phyloP scores from a whole-genome alignment of 73 alveolate species.

The Symbiodinium natans region DNA sequence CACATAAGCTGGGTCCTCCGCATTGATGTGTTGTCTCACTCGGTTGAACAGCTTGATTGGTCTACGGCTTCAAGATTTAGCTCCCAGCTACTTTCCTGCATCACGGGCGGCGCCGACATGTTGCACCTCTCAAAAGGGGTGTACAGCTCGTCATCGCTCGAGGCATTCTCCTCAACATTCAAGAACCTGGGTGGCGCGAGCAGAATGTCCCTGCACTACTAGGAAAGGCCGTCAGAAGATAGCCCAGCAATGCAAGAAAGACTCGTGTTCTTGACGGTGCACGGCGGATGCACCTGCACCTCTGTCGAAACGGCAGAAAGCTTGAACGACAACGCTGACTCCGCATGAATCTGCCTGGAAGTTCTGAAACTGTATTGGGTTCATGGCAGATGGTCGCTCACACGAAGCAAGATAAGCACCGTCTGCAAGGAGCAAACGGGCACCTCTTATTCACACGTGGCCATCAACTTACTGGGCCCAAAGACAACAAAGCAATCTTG shows the following conservation, averaged over 20 bases:
- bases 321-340: not conserved
- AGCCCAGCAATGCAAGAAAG: not conserved
- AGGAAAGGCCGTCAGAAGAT: too few species aligned
- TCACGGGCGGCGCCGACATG: slow-evolving; percentile 82
- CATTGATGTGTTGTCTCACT: not conserved
- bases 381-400: slow-evolving; percentile 38
- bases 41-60: not conserved
- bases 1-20: slow-evolving; percentile 72
- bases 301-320: not conserved
- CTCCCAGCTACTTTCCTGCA: slow-evolving; percentile 50
- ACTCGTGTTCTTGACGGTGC: slow-evolving; percentile 84
- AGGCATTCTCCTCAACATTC: slow-evolving; percentile 67
- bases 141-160: slow-evolving; percentile 79
- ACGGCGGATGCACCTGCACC: slow-evolving; percentile 83
- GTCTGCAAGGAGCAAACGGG: not conserved
- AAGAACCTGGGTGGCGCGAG: slow-evolving; percentile 46
- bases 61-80: not conserved
- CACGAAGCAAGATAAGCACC: not conserved
- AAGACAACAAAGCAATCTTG: too few species aligned
- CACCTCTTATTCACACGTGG: not conserved
- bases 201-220: too few species aligned
- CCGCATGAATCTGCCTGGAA: slow-evolving; percentile 30
- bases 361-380: slow-evolving; percentile 67
- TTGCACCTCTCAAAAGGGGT: slow-evolving; percentile 87
- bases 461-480: not conserved